Conservation (phyloP, 2,329 filamentous ascomycete genomes). For the Monosporascus sp. region DNA sequence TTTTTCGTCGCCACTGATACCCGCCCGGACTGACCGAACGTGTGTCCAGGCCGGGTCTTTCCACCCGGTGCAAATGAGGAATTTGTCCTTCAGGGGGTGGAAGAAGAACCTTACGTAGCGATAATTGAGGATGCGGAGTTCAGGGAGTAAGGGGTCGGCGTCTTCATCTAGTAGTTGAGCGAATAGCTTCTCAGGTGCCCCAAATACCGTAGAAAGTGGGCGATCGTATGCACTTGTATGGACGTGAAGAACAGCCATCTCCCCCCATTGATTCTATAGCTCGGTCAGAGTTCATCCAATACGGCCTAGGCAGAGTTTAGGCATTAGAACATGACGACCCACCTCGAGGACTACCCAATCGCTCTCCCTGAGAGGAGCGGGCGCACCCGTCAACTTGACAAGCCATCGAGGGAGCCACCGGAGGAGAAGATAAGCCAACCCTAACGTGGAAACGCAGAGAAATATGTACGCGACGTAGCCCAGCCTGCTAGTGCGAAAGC, state of each 20-base stretch:
- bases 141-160: conserved; percentile 69
- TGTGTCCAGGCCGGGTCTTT: conserved; percentile 88
- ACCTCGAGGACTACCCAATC: conserved; percentile 90
- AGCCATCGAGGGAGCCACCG: conserved; percentile 89
- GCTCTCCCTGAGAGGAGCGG: conserved; percentile 65
- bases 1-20: conserved; percentile 85
- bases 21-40: conserved; percentile 66
- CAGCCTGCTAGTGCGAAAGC: conserved; percentile 71
- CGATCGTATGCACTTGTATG: conserved; percentile 48
- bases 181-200: conserved; percentile 56
- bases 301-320: conserved; percentile 4
- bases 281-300: conserved; percentile 22
- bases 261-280: conserved; percentile 83
- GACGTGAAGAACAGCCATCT: conserved; percentile 74
- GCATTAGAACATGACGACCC: conserved; percentile 20
- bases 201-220: conserved; percentile 60
- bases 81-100: conserved; percentile 84
- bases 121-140: conserved; percentile 79
- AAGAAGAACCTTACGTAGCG: conserved; percentile 92
- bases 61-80: conserved; percentile 82
- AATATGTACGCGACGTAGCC: conserved; percentile 65
- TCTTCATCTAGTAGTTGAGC: conserved; percentile 56
- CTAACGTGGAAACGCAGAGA: conserved; percentile 67
- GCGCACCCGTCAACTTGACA: conserved; percentile 66
- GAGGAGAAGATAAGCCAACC: conserved; percentile 77